phyloP scores from a whole-genome alignment of 805 yeast genomes.

The Isabelozyma gotoi region DNA sequence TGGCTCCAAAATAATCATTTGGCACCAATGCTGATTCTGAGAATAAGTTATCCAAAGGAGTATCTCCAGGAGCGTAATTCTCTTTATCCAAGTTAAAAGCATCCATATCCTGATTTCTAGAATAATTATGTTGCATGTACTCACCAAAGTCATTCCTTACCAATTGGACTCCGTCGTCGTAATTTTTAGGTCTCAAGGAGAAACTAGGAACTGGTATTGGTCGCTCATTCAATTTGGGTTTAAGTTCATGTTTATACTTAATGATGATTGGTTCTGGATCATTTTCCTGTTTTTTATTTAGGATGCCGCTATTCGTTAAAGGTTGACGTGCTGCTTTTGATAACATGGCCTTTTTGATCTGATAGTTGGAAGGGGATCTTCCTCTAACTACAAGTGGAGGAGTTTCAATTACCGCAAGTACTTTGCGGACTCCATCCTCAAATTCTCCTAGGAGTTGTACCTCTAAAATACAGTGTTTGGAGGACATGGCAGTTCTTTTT shows the following conservation, averaged over 20 bases:
- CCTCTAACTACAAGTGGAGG: slow-evolving; percentile 65
- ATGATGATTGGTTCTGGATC: background rate
- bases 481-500: slow-evolving; percentile 41
- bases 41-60: background rate
- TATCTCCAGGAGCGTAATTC: background rate
- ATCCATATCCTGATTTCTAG: background rate
- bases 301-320: background rate
- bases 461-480: slow-evolving; percentile 49
- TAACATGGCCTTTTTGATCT: slow-evolving; percentile 1
- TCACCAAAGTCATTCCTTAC: background rate
- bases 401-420: slow-evolving; percentile 48
- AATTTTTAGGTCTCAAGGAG: background rate
- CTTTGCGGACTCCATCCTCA: slow-evolving; percentile 29
- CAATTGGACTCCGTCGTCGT: background rate
- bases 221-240: background rate
- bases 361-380: slow-evolving; percentile 64
- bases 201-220: background rate
- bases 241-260: background rate
- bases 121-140: background rate
- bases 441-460: slow-evolving; percentile 52
- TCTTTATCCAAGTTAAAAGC: background rate
- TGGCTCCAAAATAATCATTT: background rate
- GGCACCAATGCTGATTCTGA: background rate
- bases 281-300: background rate
- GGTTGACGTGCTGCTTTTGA: background rate